Evolutionary conservation across 305 asterid species (phyloP).

Genomic region (Striga hermonthica): DNA sequence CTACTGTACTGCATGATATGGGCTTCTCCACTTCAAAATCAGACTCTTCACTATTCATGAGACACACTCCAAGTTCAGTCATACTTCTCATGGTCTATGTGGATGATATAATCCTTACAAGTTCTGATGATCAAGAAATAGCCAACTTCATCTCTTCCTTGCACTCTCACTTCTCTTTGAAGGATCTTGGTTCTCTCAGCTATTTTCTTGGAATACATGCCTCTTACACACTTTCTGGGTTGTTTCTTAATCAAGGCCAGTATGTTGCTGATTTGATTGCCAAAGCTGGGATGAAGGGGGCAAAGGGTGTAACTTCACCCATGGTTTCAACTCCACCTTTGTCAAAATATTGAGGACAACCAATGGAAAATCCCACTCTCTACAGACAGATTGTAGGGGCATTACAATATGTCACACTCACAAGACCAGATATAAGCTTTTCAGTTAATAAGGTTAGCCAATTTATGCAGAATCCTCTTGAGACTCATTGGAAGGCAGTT

Average conservation of each 20-base stretch:
- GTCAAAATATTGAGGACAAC: neutral
- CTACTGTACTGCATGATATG: neutral
- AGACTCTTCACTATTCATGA: neutral
- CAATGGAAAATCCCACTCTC: neutral
- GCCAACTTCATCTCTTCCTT: neutral
- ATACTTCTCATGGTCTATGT: neutral
- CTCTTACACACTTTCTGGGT: neutral
- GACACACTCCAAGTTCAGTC: neutral
- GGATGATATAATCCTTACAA: neutral
- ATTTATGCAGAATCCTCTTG: too few species aligned
- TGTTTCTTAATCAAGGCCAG: neutral
- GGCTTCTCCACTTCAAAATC: neutral
- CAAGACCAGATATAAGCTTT: neutral
- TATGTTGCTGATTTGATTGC: neutral
- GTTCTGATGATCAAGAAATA: neutral
- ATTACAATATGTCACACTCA: neutral
- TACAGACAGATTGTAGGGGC: neutral
- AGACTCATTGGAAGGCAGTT: neutral
- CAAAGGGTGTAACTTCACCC: neutral
- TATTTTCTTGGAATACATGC: neutral
- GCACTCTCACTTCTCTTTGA: neutral
- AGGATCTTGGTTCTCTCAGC: neutral
- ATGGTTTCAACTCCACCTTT: neutral
- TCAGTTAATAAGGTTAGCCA: neutral
- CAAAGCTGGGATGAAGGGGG: neutral